These are phyloP conservation scores for Echria macrotheca DNA, from an alignment of 495 filamentous ascomycete genomes.

Conservation along the genomic window DNA sequence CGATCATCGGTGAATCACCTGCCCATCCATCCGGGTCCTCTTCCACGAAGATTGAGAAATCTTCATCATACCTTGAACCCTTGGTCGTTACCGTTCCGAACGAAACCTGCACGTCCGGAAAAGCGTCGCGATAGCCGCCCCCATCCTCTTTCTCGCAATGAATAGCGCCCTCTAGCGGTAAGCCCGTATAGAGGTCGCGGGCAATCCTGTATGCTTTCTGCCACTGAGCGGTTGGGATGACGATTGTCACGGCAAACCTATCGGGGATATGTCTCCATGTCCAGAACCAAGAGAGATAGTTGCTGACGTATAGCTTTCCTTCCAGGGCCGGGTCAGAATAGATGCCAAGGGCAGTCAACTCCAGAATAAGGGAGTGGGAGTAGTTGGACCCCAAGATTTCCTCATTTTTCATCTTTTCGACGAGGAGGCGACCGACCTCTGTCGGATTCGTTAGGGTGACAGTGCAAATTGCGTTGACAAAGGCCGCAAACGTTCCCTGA, in stretches of 20 bases:
- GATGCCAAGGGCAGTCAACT: constrained; percentile 28
- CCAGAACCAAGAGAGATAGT: constrained; percentile 4
- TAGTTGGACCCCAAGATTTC: constrained; percentile 10
- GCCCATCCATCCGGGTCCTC: constrained; percentile 26
- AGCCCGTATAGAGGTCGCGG: constrained; percentile 6
- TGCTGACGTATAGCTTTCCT: neutral
- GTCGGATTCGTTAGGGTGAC: constrained; percentile 15
- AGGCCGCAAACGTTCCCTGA: constrained; percentile 35
- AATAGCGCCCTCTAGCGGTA: constrained; percentile 3
- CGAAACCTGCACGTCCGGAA: constrained; percentile 24
- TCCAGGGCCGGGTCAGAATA: neutral
- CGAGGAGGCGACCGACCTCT: neutral
- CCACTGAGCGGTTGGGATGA: constrained; percentile 24
- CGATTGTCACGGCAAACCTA: constrained; percentile 32
- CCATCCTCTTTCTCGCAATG: neutral
- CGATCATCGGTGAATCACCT: constrained; percentile 33
- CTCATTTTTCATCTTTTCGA: constrained; percentile 18
- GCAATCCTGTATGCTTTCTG: neutral
- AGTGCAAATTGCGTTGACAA: constrained; percentile 21
- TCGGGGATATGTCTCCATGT: constrained; percentile 32
- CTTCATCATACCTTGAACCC: constrained; percentile 19
- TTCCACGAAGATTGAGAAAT: constrained; percentile 16
- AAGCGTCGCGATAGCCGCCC: constrained; percentile 13
- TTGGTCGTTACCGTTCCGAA: constrained; percentile 28
- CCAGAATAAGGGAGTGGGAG: constrained; percentile 25